A percentile compares a stretch with the other conserved stretches of the same genome.
These are phyloP conservation scores for Hippophae tibetana DNA, from an alignment of 306 rosid genomes.

Conservation along the genomic window DNA sequence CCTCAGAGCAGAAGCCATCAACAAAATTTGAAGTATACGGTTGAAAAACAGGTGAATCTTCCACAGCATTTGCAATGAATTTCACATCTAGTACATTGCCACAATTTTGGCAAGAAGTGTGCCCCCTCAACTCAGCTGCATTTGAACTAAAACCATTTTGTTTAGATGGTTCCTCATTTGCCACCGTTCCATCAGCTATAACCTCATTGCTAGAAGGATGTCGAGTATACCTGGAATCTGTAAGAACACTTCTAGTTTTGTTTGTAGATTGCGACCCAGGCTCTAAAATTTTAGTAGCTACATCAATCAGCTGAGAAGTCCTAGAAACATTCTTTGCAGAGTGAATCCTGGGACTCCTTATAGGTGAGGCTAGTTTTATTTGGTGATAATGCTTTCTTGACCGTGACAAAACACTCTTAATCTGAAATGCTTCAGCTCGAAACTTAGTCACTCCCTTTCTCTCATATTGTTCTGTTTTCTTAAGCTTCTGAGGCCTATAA, in stretches of 20 bases:
- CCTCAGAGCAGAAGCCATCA: slow-evolving; percentile 18
- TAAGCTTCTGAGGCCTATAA: slow-evolving; percentile 80
- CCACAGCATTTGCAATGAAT: slow-evolving; percentile 28
- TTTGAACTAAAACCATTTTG: slow-evolving; percentile 25
- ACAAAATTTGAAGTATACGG: slow-evolving; percentile 27
- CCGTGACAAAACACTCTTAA: slow-evolving; percentile 58
- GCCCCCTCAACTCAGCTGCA: slow-evolving; percentile 29
- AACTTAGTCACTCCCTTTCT: slow-evolving; percentile 55
- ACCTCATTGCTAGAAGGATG: slow-evolving; percentile 23
- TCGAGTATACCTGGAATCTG: slow-evolving; percentile 31
- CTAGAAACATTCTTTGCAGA: slow-evolving; percentile 45
- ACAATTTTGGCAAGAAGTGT: slow-evolving; percentile 57
- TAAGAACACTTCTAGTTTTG: slow-evolving; percentile 40
- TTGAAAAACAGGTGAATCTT: slow-evolving; percentile 19
- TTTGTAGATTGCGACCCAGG: slow-evolving; percentile 34
- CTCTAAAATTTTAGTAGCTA: slow-evolving; percentile 80
- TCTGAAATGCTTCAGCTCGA: slow-evolving; percentile 66
- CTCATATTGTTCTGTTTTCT: slow-evolving; percentile 46
- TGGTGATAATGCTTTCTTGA: slow-evolving; percentile 46
- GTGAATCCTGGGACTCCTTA: slow-evolving; percentile 52
- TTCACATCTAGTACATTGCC: slow-evolving; percentile 42
- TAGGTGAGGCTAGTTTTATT: slow-evolving; percentile 51
- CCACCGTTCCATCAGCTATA: slow-evolving; percentile 14
- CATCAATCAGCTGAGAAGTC: slow-evolving; percentile 68
- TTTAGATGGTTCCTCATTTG: slow-evolving; percentile 16